These are phyloP conservation scores for Teunomyces cretensis DNA, from an alignment of 805 yeast species.

Conservation along the genomic window DNA sequence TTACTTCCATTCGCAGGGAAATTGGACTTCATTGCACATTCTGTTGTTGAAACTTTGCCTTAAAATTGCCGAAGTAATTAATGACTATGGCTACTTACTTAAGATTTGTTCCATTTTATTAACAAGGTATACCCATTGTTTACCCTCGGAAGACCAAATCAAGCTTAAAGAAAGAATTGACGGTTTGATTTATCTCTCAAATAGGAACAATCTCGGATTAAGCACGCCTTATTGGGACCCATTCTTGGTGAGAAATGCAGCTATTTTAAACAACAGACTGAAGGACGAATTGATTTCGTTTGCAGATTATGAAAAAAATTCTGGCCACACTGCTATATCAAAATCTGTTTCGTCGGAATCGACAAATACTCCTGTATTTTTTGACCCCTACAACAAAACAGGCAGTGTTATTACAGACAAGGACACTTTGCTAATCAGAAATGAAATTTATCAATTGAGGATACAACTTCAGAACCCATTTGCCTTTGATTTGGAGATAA, in stretches of 20 bases:
- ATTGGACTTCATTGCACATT: conserved; percentile 60
- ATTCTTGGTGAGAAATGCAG: conserved; percentile 53
- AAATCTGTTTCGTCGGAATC: background rate
- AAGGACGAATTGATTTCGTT: conserved; percentile 45
- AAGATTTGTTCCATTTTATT: conserved; percentile 55
- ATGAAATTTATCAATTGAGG: conserved; percentile 58
- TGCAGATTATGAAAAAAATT: conserved; percentile 19
- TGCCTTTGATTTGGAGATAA: conserved; percentile 66
- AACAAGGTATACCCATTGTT: conserved; percentile 52
- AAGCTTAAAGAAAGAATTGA: conserved; percentile 35
- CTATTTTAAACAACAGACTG: conserved; percentile 23
- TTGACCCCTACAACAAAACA: conserved; percentile 51
- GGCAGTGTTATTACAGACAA: conserved; percentile 41
- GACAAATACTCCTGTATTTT: conserved; percentile 22
- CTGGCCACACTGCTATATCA: conserved; percentile 2
- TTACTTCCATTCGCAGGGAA: conserved; percentile 18
- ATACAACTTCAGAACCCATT: conserved; percentile 76
- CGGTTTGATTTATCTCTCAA: conserved; percentile 17
- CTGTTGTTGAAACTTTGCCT: conserved; percentile 54
- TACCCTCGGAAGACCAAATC: conserved; percentile 60
- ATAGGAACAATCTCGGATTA: conserved; percentile 23
- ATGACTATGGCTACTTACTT: conserved; percentile 39
- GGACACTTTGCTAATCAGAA: conserved; percentile 39
- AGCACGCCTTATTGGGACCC: conserved; percentile 70
- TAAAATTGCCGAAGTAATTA: conserved; percentile 50